Conservation (phyloP, 352 stramenopile genomes). For the Pythium phragmiticola region DNA sequence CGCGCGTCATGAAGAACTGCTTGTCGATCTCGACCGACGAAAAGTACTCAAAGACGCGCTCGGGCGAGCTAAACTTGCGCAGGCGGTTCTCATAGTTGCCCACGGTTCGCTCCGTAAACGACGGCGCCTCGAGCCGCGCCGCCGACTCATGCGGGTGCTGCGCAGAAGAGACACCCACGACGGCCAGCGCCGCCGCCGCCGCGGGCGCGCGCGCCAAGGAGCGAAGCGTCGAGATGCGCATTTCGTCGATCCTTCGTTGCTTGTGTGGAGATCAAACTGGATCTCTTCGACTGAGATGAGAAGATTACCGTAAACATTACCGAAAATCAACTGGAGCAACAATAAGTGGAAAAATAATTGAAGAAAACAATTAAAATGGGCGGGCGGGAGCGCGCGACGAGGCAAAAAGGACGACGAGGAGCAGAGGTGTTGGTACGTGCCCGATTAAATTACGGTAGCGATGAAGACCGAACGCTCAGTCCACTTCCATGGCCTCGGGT, state of each 20-base stretch:
- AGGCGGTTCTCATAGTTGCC: conserved; percentile 89
- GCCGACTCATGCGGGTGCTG: background rate
- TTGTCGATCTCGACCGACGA: conserved; percentile 81
- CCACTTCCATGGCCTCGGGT: conserved; percentile 68
- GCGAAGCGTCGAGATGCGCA: conserved; percentile 14
- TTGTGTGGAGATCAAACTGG: conserved; percentile 1
- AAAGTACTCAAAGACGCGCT: conserved; percentile 91
- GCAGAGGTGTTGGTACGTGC: background rate
- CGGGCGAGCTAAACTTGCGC: conserved; percentile 78
- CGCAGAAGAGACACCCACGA: conserved; percentile 8
- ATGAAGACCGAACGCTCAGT: conserved; percentile 30
- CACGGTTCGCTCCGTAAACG: conserved; percentile 76
- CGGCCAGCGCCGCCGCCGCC: conserved; percentile 25
- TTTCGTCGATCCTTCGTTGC: background rate
- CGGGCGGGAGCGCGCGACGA: background rate
- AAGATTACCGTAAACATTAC: conserved; percentile 8
- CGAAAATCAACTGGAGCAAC: background rate
- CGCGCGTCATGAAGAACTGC: conserved; percentile 82
- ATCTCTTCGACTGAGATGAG: conserved; percentile 13
- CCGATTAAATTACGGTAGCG: background rate
- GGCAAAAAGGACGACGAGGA: background rate
- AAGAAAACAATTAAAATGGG: conserved; percentile 2
- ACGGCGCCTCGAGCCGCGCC: conserved; percentile 37
- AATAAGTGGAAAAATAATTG: conserved; percentile 3
- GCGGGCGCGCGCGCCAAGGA: conserved; percentile 12